Base-by-base conservation (phyloP, 2,329 filamentous ascomycete species). In the Ophiostoma triangulosporum region DNA sequence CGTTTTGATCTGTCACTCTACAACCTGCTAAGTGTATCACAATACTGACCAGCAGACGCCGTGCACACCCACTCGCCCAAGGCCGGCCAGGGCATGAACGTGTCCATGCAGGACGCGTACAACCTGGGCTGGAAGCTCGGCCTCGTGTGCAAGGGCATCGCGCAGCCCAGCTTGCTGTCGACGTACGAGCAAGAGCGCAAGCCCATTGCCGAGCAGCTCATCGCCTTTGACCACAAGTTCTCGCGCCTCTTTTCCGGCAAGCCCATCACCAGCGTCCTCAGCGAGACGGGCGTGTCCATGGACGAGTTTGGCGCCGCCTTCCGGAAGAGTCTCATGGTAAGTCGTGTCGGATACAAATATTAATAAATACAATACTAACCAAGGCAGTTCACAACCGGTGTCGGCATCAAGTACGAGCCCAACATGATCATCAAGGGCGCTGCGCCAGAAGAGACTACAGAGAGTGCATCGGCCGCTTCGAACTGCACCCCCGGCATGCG, bases 51-150 rank as follows among this genome's bases (percentile, higher is more conserved):
- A n/a, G n/a, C n/a, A n/a, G n/a, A 86, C 64, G 83, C 80, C 1
- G 76, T 78, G 1, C 72, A 74, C 59, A 77, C 73, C 1, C 73
- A 75, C 62, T 60, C 7, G 2, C 81, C 80, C 20, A 84, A 84
- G 61, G 81, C 79, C 0, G 81, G 81, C 2, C 81, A 85, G 61
- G 83, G 83, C 12, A 86, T 86, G 81, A 87, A 87, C 59, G 77
- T 84, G 2, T 77, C 73, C 29, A 83, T 87, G 77, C 81, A 84
- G 60, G 83, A 36, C 35, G 45, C 70, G 0, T 77, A 71, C 62
- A 80, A 79, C 52, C 70, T 80, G 0, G 76, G 74, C 0, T 80
- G 76, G 76, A 80, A 80, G 62, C 60, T 80, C 1, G 74, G 70
- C 0, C 62, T 67, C 1, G 73, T 73, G 0, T 61, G 67, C 24